These are phyloP conservation scores for Bruguiera parviflora DNA, from an alignment of 345 rosid genomes.

Conservation along the genomic window DNA sequence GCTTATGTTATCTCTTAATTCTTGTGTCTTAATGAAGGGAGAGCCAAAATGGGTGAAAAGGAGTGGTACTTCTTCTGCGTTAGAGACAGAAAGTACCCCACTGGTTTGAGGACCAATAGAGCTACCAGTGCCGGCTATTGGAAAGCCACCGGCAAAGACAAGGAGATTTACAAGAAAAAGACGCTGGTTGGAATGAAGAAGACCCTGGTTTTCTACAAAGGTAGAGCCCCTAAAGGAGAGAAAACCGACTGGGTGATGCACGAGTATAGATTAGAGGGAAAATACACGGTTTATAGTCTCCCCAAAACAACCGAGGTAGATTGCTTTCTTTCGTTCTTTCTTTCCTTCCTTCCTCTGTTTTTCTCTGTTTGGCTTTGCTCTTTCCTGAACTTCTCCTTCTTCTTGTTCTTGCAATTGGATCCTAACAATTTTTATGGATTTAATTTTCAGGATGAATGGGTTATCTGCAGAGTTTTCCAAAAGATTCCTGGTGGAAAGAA, in stretches of 20 bases:
- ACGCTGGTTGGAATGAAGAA: conserved; percentile 26
- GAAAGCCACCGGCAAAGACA: conserved; percentile 59
- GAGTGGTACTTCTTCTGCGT: conserved; percentile 81
- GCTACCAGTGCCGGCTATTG: conserved; percentile 41
- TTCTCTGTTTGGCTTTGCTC: neutral
- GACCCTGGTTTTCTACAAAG: conserved; percentile 28
- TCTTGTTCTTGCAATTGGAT: no score
- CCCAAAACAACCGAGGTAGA: conserved; percentile 17
- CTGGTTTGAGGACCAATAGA: conserved; percentile 39
- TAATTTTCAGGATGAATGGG: conserved; percentile 71
- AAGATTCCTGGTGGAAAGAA: conserved; percentile 61
- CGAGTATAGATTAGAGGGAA: conserved; percentile 25
- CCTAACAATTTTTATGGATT: no score
- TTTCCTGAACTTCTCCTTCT: neutral
- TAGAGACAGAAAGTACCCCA: conserved; percentile 74
- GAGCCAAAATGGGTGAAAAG: conserved; percentile 34
- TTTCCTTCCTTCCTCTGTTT: conserved; percentile 2
- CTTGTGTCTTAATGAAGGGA: conserved; percentile 15
- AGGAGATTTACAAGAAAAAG: conserved; percentile 17
- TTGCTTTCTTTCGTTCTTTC: neutral
- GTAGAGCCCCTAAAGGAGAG: conserved; percentile 12
- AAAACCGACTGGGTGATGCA: conserved; percentile 26
- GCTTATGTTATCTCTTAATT: neutral
- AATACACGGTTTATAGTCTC: conserved; percentile 6
- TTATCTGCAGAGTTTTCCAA: conserved; percentile 62